A percentile compares a stretch with the other conserved stretches of the same genome.
Conservation (phyloP, 179 eudicot genomes). For the Carnegiea gigantea region DNA sequence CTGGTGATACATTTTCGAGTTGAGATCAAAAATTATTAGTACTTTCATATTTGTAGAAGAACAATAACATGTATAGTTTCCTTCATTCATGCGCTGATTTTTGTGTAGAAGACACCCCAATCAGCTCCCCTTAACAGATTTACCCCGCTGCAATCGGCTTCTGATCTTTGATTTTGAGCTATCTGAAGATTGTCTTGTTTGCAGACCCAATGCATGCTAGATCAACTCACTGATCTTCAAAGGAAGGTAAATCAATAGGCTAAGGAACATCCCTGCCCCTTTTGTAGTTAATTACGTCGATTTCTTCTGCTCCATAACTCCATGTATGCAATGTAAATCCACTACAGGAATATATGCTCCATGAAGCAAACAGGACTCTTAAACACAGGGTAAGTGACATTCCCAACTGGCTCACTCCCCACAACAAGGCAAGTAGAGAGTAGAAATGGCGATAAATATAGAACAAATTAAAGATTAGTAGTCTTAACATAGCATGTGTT, state of each 20-base stretch:
- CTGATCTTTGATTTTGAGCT: too few relatives aligned
- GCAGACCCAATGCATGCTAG: constrained; percentile 88
- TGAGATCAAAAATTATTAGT: too few relatives aligned
- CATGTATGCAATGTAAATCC: not conserved
- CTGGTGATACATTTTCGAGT: too few relatives aligned
- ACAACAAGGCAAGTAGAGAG: too few relatives aligned
- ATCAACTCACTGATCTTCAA: constrained; percentile 75
- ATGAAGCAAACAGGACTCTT: constrained; percentile 76
- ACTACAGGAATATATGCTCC: constrained; percentile 67
- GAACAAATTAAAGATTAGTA: too few relatives aligned
- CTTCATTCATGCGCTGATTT: not conserved
- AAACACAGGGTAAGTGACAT: constrained; percentile 61
- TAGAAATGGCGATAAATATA: too few relatives aligned
- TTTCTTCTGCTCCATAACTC: not conserved
- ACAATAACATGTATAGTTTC: too few relatives aligned
- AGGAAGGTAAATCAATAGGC: constrained; percentile 49
- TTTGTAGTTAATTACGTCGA: not conserved
- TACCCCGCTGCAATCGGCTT: not conserved
- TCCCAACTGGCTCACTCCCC: not conserved
- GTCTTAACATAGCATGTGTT: not conserved
- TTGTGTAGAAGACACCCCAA: too few relatives aligned
- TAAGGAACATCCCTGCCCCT: not conserved
- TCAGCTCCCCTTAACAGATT: not conserved
- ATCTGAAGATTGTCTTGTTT: not conserved
- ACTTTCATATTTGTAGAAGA: too few relatives aligned